Base-by-base conservation (phyloP, 2,329 filamentous ascomycete genomes). In the Pleurostoma richardsiae region DNA sequence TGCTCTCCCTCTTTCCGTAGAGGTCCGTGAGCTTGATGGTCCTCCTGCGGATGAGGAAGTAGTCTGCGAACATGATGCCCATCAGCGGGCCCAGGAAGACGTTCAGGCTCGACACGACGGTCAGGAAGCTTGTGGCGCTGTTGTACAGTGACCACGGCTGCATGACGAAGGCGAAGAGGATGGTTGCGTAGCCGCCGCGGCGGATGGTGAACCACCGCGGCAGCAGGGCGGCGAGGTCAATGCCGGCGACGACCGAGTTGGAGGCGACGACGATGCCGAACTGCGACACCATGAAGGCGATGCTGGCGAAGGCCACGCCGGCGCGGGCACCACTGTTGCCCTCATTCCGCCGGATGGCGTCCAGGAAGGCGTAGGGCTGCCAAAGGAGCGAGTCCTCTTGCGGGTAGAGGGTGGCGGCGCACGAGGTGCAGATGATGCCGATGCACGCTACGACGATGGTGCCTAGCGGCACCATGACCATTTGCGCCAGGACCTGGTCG, bases 81-180 rank as follows among this genome's bases (percentile, higher is more conserved):
- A 63, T 65, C 43, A 67, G 56, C 2, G 64, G 64, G 3, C 63
- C 64, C 7, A 68, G 52, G 52, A 68, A 68, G 30, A 68, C 58
- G 42, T 53, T 47, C 42, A 62, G 62, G 5, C 59, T 59, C 33
- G 56, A 56, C 38, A 63, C 52, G 48, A 63, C 59, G 27, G 56
- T 57, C 5, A 57, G 54, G 48, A 62, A 62, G 36, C 56, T 60
- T 40, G 54, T 53, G 4, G 54, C 53, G 41, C 52, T 50, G 46
- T 52, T 55, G 29, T 52, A 38, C 29, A 55, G 46, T 30, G 45
- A 51, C 56, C 56, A 58, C 2, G 56, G 56, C 43, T 56, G 52
- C 49, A 59, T 56, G 19, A 54, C 40, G 30, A 59, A 57, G 5
- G 49, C 56, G n/a, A 47, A 46, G 3, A 52, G 43, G 0, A 54